Evolutionary conservation across 192 early-diverging fungal genomes (phyloP).

Genomic region (Mortierella alpina): DNA sequence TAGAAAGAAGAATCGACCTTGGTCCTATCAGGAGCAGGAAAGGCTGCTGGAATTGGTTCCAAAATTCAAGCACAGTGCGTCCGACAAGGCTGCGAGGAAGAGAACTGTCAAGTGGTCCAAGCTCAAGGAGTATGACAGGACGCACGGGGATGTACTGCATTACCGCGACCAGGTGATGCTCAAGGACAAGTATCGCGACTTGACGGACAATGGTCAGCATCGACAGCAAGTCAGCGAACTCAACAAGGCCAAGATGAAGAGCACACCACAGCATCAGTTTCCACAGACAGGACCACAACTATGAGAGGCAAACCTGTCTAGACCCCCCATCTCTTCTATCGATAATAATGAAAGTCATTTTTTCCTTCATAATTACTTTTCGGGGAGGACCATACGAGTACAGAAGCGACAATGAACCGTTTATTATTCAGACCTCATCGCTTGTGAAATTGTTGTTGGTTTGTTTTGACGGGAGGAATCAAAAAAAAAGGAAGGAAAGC

Average conservation of each 20-base stretch:
- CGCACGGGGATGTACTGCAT: conserved; percentile 24
- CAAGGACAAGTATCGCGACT: conserved; percentile 47
- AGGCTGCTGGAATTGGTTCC: conserved; percentile 27
- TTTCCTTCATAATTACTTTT: background rate
- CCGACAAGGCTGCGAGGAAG: background rate
- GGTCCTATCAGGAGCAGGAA: too few relatives aligned
- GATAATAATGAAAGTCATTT: background rate
- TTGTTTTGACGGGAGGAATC: background rate
- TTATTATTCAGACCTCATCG: background rate
- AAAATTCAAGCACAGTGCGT: conserved; percentile 4
- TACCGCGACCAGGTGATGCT: conserved; percentile 36
- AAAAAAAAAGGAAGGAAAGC: conserved; percentile 9
- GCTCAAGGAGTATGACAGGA: conserved; percentile 24
- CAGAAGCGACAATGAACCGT: background rate
- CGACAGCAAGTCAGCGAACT: conserved; percentile 6
- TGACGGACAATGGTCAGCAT: conserved; percentile 35
- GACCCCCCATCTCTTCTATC: background rate
- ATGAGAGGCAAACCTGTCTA: too few relatives aligned
- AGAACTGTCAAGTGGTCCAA: conserved; percentile 17
- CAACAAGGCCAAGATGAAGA: background rate
- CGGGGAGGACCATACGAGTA: background rate
- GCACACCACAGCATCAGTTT: conserved; percentile 12
- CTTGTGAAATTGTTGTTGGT: background rate
- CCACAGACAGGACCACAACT: background rate
- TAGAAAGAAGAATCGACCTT: too few relatives aligned